Evolutionary conservation across 2,329 filamentous ascomycete genomes (phyloP).

Genomic region (Teratosphaeria destructans): DNA sequence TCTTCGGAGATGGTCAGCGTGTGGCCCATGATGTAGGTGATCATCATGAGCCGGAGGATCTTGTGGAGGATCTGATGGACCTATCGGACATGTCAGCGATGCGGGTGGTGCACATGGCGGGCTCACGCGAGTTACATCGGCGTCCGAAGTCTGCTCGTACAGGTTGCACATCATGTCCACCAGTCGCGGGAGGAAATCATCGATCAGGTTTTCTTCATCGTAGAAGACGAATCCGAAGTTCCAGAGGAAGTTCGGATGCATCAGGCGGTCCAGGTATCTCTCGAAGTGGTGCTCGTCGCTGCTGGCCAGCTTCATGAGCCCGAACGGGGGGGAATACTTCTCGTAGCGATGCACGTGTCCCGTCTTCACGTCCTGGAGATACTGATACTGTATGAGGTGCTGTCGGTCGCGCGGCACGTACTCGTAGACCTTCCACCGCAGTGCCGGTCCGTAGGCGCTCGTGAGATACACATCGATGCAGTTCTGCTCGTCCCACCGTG

Average conservation of each 20-base stretch:
- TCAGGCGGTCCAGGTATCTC: conserved; percentile 33
- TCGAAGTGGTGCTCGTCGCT: conserved; percentile 36
- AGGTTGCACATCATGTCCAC: conserved; percentile 31
- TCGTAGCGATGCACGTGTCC: conserved; percentile 15
- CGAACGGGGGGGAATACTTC: conserved; percentile 37
- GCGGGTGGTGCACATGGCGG: not conserved
- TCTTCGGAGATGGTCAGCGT: conserved; percentile 35
- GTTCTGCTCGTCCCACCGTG: conserved; percentile 23
- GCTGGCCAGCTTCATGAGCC: conserved; percentile 34
- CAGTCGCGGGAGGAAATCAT: conserved; percentile 34
- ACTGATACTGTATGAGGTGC: conserved; percentile 33
- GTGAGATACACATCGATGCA: conserved; percentile 33
- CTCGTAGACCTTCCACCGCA: conserved; percentile 37
- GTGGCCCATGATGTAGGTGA: conserved; percentile 41
- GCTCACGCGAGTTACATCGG: conserved; percentile 25
- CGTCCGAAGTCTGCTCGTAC: conserved; percentile 22
- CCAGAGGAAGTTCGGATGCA: conserved; percentile 29
- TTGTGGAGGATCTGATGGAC: conserved; percentile 32
- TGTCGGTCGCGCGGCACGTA: conserved; percentile 33
- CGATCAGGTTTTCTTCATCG: conserved; percentile 32
- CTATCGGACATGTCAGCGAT: conserved; percentile 1
- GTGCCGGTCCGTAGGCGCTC: conserved; percentile 32
- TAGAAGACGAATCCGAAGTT: conserved; percentile 35
- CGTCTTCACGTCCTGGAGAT: conserved; percentile 27
- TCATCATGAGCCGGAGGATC: conserved; percentile 36